Evolutionary conservation across 495 filamentous ascomycete species (phyloP).

Genomic region (Aspergillus coremiiformis): DNA sequence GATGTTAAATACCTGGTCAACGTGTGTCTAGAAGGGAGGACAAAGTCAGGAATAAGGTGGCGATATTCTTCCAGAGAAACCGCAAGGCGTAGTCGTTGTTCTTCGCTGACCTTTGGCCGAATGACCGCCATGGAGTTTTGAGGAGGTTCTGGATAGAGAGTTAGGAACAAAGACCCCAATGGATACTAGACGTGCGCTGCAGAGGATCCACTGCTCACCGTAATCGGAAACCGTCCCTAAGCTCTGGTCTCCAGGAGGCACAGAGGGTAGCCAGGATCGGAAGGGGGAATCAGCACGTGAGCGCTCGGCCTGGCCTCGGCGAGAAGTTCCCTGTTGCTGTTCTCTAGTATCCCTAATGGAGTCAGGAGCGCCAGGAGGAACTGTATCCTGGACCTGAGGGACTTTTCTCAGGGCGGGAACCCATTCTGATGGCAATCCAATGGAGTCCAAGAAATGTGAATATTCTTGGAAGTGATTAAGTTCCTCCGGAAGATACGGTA

Average conservation of each 20-base stretch:
- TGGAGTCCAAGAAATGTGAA: conserved; percentile 36
- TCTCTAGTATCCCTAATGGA: conserved; percentile 13
- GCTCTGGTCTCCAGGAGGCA: conserved; percentile 32
- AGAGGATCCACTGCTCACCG: conserved; percentile 15
- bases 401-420: conserved; percentile 24
- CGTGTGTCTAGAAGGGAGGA: conserved; percentile 33
- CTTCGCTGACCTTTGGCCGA: conserved; percentile 29
- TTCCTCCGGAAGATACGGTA: conserved; percentile 33
- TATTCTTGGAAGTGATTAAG: conserved; percentile 38
- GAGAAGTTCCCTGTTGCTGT: conserved; percentile 15
- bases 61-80: conserved; percentile 32
- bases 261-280: conserved; percentile 35
- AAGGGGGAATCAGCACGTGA: conserved; percentile 36
- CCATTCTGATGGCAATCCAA: conserved; percentile 36
- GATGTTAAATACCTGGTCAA: conserved; percentile 33
- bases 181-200: neutral
- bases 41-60: conserved; percentile 33
- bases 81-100: conserved; percentile 30
- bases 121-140: conserved; percentile 20
- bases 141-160: conserved; percentile 21
- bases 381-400: conserved; percentile 22
- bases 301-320: conserved; percentile 16
- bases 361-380: conserved; percentile 20
- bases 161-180: neutral
- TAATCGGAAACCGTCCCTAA: conserved; percentile 29